These are phyloP conservation scores for Aquilaria sinensis DNA, from an alignment of 345 rosid species.

Conservation along the genomic window DNA sequence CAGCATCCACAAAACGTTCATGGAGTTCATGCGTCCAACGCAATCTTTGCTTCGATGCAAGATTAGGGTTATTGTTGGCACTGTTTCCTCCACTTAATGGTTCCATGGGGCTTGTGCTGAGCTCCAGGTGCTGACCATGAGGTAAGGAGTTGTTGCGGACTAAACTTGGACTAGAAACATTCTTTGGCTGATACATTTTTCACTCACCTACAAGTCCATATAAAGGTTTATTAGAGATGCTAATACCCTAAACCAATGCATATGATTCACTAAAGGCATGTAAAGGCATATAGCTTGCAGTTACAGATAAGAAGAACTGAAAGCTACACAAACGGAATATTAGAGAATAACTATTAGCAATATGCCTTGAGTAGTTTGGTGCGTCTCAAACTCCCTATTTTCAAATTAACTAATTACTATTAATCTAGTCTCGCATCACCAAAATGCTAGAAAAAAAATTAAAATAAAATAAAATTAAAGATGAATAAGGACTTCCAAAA, in stretches of 20 bases:
- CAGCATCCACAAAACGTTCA: slow-evolving; percentile 99
- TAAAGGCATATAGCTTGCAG: neutral
- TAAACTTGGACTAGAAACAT: slow-evolving; percentile 37
- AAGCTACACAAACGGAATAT: too few species aligned
- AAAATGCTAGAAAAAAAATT: too few species aligned
- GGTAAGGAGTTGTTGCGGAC: slow-evolving; percentile 34
- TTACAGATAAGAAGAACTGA: neutral
- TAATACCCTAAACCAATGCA: slow-evolving; percentile 5
- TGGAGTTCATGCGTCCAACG: slow-evolving; percentile 99
- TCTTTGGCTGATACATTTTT: slow-evolving; percentile 40
- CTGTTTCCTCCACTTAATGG: slow-evolving; percentile 58
- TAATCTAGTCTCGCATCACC: too few species aligned
- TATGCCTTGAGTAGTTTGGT: too few species aligned
- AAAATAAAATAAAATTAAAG: too few species aligned
- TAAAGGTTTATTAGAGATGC: slow-evolving; percentile 4
- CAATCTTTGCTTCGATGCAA: slow-evolving; percentile 91
- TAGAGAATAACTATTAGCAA: too few species aligned
- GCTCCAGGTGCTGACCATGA: slow-evolving; percentile 50
- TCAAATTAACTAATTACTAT: too few species aligned
- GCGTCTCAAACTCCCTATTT: too few species aligned
- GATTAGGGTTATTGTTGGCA: slow-evolving; percentile 56
- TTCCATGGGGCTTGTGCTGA: slow-evolving; percentile 58
- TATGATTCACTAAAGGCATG: neutral
- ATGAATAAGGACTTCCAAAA: too few species aligned
- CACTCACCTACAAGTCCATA: slow-evolving; percentile 31